These are phyloP conservation scores for Tetrahymena borealis DNA, from an alignment of 73 alveolate species.

Conservation along the genomic window DNA sequence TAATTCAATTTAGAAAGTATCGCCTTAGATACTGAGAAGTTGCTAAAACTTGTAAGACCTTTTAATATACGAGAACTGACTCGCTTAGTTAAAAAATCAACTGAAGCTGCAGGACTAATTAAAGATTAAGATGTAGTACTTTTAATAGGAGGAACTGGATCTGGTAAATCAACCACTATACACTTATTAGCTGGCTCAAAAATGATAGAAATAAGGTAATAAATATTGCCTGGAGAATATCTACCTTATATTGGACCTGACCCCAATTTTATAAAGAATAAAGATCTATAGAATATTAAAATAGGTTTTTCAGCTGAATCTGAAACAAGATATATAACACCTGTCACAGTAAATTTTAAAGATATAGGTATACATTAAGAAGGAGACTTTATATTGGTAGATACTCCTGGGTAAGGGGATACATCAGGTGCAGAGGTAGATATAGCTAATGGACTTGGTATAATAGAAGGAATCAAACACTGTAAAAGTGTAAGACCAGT, in stretches of 20 bases:
- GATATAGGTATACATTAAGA: background rate
- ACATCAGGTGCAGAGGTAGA: background rate
- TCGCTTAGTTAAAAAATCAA: background rate
- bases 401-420: background rate
- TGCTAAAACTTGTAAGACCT: background rate
- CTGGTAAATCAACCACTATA: background rate
- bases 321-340: background rate
- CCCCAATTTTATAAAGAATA: background rate
- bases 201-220: background rate
- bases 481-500: background rate
- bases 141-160: background rate
- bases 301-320: background rate
- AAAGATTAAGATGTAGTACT: background rate
- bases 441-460: background rate
- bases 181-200: background rate
- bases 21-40: background rate
- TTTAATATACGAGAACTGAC: background rate
- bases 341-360: background rate
- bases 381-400: background rate
- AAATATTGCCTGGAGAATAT: background rate
- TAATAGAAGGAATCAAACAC: background rate
- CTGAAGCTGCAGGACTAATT: background rate
- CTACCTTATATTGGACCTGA: background rate
- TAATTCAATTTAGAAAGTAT: background rate
- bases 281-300: background rate